These are phyloP conservation scores for Sclerotiophoma versabilis DNA, from an alignment of 2,329 filamentous ascomycete genomes.

Conservation along the genomic window DNA sequence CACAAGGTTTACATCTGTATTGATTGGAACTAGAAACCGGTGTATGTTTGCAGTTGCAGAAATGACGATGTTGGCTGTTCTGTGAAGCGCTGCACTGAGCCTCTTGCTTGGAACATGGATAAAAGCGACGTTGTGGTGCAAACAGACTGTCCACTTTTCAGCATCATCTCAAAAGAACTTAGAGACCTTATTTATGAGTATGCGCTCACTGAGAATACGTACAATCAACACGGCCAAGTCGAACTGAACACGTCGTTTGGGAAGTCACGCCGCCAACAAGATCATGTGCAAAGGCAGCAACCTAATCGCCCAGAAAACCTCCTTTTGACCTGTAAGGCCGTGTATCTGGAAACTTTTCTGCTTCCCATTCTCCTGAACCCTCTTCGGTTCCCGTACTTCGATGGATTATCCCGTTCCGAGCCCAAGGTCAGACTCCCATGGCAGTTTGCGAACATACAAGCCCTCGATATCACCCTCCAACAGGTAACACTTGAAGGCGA, in stretches of 20 bases:
- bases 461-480: constrained; percentile 25
- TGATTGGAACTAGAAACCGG: background rate
- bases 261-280: no score
- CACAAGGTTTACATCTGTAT: background rate
- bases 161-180: constrained; percentile 23
- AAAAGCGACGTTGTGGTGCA: constrained; percentile 8
- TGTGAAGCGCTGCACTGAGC: constrained; percentile 16
- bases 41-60: background rate
- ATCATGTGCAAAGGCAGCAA: background rate
- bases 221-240: no score
- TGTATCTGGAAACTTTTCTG: constrained; percentile 31
- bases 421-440: constrained; percentile 11
- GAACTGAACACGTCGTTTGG: no score
- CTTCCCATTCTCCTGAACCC: constrained; percentile 24
- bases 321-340: constrained; percentile 26
- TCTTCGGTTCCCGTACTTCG: background rate
- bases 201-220: constrained; percentile 17
- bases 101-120: constrained; percentile 27
- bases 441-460: constrained; percentile 25
- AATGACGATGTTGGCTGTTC: background rate
- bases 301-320: constrained; percentile 21
- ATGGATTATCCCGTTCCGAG: background rate
- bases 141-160: constrained; percentile 19
- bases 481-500: constrained; percentile 19
- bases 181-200: constrained; percentile 27